These are phyloP conservation scores for Xylaria sp. DNA, from an alignment of 2,329 filamentous ascomycete species.

Conservation along the genomic window DNA sequence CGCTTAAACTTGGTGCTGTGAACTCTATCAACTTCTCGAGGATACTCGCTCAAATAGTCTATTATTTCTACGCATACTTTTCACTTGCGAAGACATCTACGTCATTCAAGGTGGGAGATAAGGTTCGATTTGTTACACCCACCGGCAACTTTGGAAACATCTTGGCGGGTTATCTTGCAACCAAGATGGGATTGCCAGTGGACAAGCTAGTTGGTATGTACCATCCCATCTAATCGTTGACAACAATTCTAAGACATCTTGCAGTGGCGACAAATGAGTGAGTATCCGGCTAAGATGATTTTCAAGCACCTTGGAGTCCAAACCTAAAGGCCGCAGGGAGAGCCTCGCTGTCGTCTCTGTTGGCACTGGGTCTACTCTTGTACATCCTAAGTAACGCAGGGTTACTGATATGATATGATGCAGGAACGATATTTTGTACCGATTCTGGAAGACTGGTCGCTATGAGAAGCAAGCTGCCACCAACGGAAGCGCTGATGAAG, in stretches of 20 bases:
- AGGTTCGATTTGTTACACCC: conserved; percentile 87
- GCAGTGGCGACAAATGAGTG: conserved; percentile 85
- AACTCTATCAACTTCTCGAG: conserved; percentile 98
- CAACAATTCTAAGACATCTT: conserved; percentile 10
- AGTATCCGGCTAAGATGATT: not conserved
- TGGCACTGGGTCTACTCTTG: not conserved
- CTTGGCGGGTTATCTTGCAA: conserved; percentile 91
- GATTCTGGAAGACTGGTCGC: conserved; percentile 90
- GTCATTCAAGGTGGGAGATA: conserved; percentile 71
- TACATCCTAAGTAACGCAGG: too few species aligned
- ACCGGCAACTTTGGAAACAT: conserved; percentile 97
- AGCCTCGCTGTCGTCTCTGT: not conserved
- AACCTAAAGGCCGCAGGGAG: too few species aligned
- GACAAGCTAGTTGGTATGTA: conserved; percentile 76
- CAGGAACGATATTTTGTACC: conserved; percentile 89
- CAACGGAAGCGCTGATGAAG: conserved; percentile 68
- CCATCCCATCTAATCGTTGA: not conserved
- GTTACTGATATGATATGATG: conserved; percentile 8
- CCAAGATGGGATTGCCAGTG: conserved; percentile 86
- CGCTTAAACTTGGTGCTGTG: conserved; percentile 87
- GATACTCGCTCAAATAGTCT: conserved; percentile 95
- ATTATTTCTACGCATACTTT: conserved; percentile 98
- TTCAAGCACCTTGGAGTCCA: not conserved
- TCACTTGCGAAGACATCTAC: conserved; percentile 72
- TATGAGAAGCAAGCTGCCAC: conserved; percentile 87